Conservation (phyloP, 305 asterid species). For the Fraxinus latifolia region DNA sequence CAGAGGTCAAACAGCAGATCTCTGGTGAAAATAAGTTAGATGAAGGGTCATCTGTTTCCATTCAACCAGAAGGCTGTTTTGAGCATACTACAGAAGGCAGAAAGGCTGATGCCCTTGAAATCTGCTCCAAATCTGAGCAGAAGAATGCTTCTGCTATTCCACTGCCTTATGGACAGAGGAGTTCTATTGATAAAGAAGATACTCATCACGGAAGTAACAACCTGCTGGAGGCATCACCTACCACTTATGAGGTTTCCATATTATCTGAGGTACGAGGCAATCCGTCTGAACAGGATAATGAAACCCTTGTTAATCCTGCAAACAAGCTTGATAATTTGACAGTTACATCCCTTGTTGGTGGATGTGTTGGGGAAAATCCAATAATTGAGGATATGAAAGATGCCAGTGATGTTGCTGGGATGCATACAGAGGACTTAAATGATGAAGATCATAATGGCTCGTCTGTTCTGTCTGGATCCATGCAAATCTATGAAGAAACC, state of each 20-base stretch:
- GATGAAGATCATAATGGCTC: conserved; percentile 32
- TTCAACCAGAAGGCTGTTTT: conserved; percentile 29
- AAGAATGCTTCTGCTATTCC: conserved; percentile 30
- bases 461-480: conserved; percentile 37
- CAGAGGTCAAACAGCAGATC: conserved; percentile 33
- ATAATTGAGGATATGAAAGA: conserved; percentile 32
- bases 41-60: conserved; percentile 32
- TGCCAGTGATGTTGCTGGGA: conserved; percentile 28
- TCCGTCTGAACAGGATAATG: conserved; percentile 31
- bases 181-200: conserved; percentile 31
- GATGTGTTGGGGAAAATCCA: conserved; percentile 31
- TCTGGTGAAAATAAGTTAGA: conserved; percentile 29
- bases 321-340: conserved; percentile 26
- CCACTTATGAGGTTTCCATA: conserved; percentile 28
- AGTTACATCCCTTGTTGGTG: conserved; percentile 30
- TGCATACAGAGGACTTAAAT: conserved; percentile 28
- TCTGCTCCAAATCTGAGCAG: conserved; percentile 24
- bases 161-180: conserved; percentile 31
- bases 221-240: conserved; percentile 28
- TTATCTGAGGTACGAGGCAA: conserved; percentile 25
- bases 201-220: conserved; percentile 30
- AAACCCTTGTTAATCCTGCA: conserved; percentile 23
- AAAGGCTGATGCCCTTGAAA: conserved; percentile 20
- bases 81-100: conserved; percentile 18
- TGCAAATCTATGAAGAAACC: conserved; percentile 30